Conservation (phyloP, 2,329 filamentous ascomycete genomes). For the Beauveria medogensis region DNA sequence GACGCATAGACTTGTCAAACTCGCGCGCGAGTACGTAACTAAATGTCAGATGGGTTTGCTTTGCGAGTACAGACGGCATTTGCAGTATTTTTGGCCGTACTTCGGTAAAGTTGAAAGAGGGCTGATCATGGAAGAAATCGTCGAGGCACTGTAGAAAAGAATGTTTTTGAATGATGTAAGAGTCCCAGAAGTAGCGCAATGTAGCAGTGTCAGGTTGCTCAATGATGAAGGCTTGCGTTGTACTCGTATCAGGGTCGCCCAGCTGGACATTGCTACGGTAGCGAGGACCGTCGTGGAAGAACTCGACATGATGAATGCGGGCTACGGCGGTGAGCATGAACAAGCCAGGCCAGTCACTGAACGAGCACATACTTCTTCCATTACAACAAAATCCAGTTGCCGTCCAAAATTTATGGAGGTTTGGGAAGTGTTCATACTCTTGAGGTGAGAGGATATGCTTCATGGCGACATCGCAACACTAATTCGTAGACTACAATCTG, state of each 20-base stretch:
- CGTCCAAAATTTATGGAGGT: slow-evolving; percentile 8
- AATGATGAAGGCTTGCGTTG: slow-evolving; percentile 3
- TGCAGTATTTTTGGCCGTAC: background rate
- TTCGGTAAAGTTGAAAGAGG: slow-evolving; percentile 10
- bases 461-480: background rate
- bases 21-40: slow-evolving; percentile 9
- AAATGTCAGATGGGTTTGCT: slow-evolving; percentile 6
- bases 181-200: slow-evolving; percentile 1
- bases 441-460: slow-evolving; percentile 4
- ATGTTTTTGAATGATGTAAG: background rate
- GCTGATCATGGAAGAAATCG: slow-evolving; percentile 10
- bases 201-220: slow-evolving; percentile 5
- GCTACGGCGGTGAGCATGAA: background rate
- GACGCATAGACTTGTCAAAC: slow-evolving; percentile 8
- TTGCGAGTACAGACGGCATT: slow-evolving; percentile 8
- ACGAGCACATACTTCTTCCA: background rate
- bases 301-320: slow-evolving; percentile 9
- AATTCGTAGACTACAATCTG: background rate
- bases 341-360: background rate
- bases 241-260: background rate
- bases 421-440: slow-evolving; percentile 4
- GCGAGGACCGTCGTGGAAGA: background rate
- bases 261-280: background rate
- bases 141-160: slow-evolving; percentile 9
- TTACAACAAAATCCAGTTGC: background rate